Evolutionary conservation across 495 filamentous ascomycete species (phyloP).

Genomic region (Hypomontagnella monticulosa): DNA sequence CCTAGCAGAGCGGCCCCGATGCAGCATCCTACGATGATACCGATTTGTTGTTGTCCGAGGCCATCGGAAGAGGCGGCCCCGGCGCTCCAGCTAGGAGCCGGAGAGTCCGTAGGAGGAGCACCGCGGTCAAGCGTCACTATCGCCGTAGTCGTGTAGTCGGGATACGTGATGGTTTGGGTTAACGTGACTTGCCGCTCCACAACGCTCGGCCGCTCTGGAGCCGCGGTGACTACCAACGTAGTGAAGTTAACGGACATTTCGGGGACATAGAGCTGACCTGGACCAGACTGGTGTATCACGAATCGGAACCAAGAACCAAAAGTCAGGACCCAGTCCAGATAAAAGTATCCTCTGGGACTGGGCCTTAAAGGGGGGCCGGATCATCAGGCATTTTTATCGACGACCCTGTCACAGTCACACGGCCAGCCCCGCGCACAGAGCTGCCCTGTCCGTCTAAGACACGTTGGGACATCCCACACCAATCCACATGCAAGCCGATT

Average conservation of each 20-base stretch:
- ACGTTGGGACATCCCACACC: conserved; percentile 37
- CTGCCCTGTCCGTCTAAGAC: conserved; percentile 27
- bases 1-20: conserved; percentile 37
- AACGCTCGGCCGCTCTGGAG: conserved; percentile 10
- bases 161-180: conserved; percentile 43
- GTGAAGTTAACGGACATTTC: conserved; percentile 22
- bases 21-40: conserved; percentile 40
- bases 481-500: conserved; percentile 23
- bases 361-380: conserved; percentile 25
- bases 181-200: conserved; percentile 36
- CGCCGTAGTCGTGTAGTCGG: conserved; percentile 42
- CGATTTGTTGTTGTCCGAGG: conserved; percentile 31
- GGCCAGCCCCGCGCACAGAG: conserved; percentile 23
- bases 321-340: conserved; percentile 20
- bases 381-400: conserved; percentile 40
- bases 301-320: conserved; percentile 28
- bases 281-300: conserved; percentile 12
- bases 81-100: conserved; percentile 17
- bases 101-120: conserved; percentile 26
- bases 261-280: neutral
- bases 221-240: conserved; percentile 10
- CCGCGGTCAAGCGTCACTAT: conserved; percentile 42
- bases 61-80: conserved; percentile 34
- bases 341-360: conserved; percentile 20
- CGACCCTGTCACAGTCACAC: conserved; percentile 31